Conservation (phyloP, 2,329 filamentous ascomycete species). For the Hymenoscyphus repandus region DNA sequence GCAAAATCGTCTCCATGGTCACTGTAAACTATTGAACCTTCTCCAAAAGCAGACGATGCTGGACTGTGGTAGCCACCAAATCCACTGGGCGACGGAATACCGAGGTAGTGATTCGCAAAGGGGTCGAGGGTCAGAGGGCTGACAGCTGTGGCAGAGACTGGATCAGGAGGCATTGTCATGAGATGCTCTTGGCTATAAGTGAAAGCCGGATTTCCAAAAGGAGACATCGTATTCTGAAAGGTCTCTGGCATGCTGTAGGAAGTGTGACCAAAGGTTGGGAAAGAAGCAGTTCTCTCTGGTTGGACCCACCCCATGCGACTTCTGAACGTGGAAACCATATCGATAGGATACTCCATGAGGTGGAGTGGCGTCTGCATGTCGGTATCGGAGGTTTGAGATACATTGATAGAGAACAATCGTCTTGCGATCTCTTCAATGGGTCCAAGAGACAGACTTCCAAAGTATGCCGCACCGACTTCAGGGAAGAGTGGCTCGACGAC, state of each 20-base stretch:
- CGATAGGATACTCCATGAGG: constrained; percentile 68
- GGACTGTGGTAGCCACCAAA: constrained; percentile 49
- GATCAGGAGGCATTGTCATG: constrained; percentile 47
- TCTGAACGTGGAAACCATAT: constrained; percentile 64
- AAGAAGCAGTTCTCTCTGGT: constrained; percentile 53
- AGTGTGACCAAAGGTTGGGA: constrained; percentile 54
- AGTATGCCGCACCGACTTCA: constrained; percentile 84
- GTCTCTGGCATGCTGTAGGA: constrained; percentile 46
- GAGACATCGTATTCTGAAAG: constrained; percentile 42
- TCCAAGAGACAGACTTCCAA: constrained; percentile 70
- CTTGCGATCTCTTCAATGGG: constrained; percentile 84
- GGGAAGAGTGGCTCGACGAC: constrained; percentile 88
- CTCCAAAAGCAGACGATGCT: constrained; percentile 56
- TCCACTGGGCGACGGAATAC: constrained; percentile 57
- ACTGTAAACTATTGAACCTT: constrained; percentile 58
- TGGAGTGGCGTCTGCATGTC: constrained; percentile 57
- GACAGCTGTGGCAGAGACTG: constrained; percentile 42
- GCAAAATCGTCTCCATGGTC: constrained; percentile 49
- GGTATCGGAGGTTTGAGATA: constrained; percentile 50
- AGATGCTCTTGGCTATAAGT: constrained; percentile 61
- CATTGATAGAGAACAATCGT: constrained; percentile 64
- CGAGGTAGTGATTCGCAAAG: constrained; percentile 54
- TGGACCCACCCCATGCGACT: constrained; percentile 63
- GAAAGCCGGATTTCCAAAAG: constrained; percentile 54
- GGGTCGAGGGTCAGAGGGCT: constrained; percentile 50